Base-by-base conservation (phyloP, 148 eudicot genomes). In the Amaranthus cruentus region DNA sequence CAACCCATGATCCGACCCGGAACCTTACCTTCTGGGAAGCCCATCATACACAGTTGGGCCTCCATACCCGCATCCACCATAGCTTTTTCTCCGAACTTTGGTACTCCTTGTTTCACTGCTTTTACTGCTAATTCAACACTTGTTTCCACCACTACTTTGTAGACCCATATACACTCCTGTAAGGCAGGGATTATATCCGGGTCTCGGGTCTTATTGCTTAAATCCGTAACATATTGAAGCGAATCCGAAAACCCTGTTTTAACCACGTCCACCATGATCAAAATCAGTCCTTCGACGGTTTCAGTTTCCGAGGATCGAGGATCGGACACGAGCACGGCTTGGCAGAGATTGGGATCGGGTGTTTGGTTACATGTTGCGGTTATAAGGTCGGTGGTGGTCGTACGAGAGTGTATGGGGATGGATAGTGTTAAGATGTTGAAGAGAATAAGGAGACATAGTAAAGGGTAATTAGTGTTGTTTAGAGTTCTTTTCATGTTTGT, bases 31-130 rank as follows among this genome's bases (percentile, higher is more conserved):
- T 3, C 64, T 52, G 69, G 72, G 15, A 73, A 84, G 0, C 57
- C 70, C 15, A 6, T 57, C 50, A 15, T 67, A 55, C 87, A 84
- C 7, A 74, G 75, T 43, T 75, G 69, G 8, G 84, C 84, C 66
- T 78, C 84, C 15, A 71, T 81, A 55, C 82, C 84, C 14, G 87
- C 70, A 73, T 81, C 84, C 49, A 56, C n/a, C 87, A 84, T 84
- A 7, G 87, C 87, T 55, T 79, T 54, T 8, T 81, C 87, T 3
- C 84, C 87, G 14, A 84, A 84, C 44, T 84, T 84, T 5, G 87
- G 87, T 50, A 75, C 68, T 46, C 87, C 87, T 28, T 67, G 55
- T 14, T 67, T 73, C 9, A 84, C 87, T 0, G 87, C 84, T 9
- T 70, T 68, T 1, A 69, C 77, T 6, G 87, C 87, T 2, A 61